Evolutionary conservation across 495 filamentous ascomycete genomes (phyloP).

Genomic region (Chlorociboria aeruginascens): DNA sequence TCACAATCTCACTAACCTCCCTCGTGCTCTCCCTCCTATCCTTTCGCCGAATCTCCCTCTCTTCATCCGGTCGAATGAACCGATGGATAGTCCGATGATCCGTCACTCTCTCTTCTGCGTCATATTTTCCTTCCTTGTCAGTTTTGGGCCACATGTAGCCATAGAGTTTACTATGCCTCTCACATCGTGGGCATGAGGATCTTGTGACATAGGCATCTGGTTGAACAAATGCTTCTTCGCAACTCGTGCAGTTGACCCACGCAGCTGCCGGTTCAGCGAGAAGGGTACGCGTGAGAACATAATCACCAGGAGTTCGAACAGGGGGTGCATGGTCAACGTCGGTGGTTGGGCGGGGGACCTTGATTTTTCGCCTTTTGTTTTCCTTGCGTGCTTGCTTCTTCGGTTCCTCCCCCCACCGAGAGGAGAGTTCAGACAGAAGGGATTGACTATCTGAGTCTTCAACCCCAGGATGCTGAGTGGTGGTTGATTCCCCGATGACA

Average conservation of each 20-base stretch:
- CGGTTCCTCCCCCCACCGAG: background rate
- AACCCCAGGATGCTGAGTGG: slow-evolving; percentile 8
- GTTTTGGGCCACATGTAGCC: slow-evolving; percentile 95
- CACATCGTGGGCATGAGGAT: slow-evolving; percentile 78
- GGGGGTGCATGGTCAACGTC: slow-evolving; percentile 21
- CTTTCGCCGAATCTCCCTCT: slow-evolving; percentile 36
- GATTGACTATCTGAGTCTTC: slow-evolving; percentile 6
- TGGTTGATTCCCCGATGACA: slow-evolving; percentile 8
- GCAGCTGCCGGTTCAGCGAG: slow-evolving; percentile 62
- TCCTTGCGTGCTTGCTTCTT: background rate
- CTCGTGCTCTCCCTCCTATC: slow-evolving; percentile 24
- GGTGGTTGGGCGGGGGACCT: slow-evolving; percentile 1
- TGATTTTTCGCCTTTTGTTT: slow-evolving; percentile 1
- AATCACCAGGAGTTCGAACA: slow-evolving; percentile 58
- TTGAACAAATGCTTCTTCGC: slow-evolving; percentile 72
- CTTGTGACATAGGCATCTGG: slow-evolving; percentile 75
- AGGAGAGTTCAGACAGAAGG: slow-evolving; percentile 1
- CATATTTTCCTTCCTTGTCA: slow-evolving; percentile 54
- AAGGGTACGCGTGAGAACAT: slow-evolving; percentile 58
- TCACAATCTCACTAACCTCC: slow-evolving; percentile 13
- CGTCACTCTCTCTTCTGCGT: slow-evolving; percentile 64
- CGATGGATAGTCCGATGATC: slow-evolving; percentile 63
- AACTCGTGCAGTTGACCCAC: slow-evolving; percentile 82
- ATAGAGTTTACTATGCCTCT: slow-evolving; percentile 90
- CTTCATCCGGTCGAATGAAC: slow-evolving; percentile 54